Evolutionary conservation across 2,329 filamentous ascomycete genomes (phyloP).

Genomic region (Scolecobasidium constrictum): DNA sequence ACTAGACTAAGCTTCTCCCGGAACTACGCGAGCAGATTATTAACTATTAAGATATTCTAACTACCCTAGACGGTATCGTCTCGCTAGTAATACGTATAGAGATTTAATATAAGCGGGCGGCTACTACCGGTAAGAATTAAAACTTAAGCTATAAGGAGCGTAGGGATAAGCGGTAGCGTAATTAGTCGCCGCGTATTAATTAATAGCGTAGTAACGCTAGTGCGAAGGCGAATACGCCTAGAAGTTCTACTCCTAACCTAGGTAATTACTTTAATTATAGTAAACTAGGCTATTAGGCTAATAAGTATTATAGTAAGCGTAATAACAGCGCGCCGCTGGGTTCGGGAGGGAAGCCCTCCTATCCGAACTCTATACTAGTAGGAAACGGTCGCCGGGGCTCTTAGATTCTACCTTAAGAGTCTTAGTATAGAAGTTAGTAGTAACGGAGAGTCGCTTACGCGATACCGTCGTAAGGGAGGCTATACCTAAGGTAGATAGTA

Average conservation of each 20-base stretch:
- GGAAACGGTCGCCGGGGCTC: neutral
- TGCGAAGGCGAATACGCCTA: neutral
- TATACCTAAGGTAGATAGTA: neutral
- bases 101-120: neutral
- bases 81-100: constrained; percentile 1
- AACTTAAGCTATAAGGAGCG: neutral
- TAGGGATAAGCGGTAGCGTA: too few relatives aligned
- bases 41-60: constrained; percentile 1
- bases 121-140: neutral
- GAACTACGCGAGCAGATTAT: neutral
- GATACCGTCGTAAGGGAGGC: neutral
- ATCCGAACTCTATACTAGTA: too few relatives aligned
- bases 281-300: neutral
- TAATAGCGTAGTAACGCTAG: neutral
- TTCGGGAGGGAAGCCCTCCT: too few relatives aligned
- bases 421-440: neutral
- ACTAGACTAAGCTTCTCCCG: neutral
- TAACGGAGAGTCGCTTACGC: neutral
- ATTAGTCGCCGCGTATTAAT: too few relatives aligned
- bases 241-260: neutral
- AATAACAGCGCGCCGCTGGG: neutral
- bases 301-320: neutral
- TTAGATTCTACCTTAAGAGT: neutral
- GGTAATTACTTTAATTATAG: neutral
- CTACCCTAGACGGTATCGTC: neutral